Base-by-base conservation (phyloP, 75 land plant species). In the Picea sitchensis region DNA sequence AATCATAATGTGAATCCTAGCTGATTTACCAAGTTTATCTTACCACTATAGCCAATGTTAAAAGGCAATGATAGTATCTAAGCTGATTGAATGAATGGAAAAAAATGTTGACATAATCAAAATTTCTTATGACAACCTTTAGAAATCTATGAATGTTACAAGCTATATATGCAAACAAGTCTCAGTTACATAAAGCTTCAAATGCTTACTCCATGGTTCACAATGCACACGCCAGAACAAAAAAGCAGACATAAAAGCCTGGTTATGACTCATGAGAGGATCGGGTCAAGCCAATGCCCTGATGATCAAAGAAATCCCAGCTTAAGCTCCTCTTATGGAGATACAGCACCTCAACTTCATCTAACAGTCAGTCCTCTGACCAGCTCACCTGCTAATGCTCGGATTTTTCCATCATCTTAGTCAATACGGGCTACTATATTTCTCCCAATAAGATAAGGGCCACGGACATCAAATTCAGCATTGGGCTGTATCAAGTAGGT, bases 201-300 rank as follows among this genome's bases (percentile, higher is more conserved):
- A 67, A 67, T 32, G 44, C 71, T 67, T 34, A 67, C 71, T 67
- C 71, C 18, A 67, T 32, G 44, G 4, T 67, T 34, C 44, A 67
- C 44, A 34, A 67, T 67, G 18, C 71, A 67, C 71, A 67, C 17
- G 30, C 15, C 44, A 67, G 38, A 65, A 15, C 34, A 12, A 65
- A 67, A 34, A 67, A 18, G 17, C 44, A 36, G 20, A 34, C 69
- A 65, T 17, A 34, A 67, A 65, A 36, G 2, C 36, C 41, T 67
- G 7, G 5, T 20, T 34, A 17, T 17, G n/a, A n/a, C n/a, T n/a
- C n/a, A n/a, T n/a, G 2, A 14, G 12, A 15, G 41, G 71, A 67
- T 34, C 17, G 36, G 71, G 18, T 67, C 41, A 32, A 36, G 36
- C 71, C 30, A 67, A 15, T 67, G 71, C 71, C 18, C 41, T 34